phyloP scores from a whole-genome alignment of 2,329 filamentous ascomycete genomes.

The Aspergillus puulaauensis region DNA sequence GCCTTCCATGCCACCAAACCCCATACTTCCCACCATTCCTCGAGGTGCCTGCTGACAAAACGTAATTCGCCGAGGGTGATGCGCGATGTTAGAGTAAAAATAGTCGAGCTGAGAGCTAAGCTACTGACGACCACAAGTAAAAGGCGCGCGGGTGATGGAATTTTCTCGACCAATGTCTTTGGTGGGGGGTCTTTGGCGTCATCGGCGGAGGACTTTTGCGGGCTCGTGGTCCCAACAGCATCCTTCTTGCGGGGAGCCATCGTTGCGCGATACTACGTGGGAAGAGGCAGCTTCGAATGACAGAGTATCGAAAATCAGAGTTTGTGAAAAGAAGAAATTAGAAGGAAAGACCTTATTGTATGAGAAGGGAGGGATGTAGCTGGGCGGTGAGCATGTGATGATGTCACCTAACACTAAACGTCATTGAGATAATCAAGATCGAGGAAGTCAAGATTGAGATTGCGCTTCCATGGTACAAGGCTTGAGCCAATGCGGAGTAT shows the following conservation, averaged over 20 bases:
- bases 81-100: conserved; percentile 63
- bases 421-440: conserved; percentile 1
- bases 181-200: conserved; percentile 8
- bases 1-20: conserved; percentile 57
- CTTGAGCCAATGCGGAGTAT: neutral
- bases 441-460: neutral
- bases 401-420: conserved; percentile 29
- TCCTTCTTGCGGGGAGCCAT: conserved; percentile 27
- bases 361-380: neutral
- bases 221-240: conserved; percentile 11
- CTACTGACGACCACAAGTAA: conserved; percentile 50
- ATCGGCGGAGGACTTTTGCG: conserved; percentile 14
- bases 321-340: neutral
- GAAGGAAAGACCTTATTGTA: neutral
- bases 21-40: conserved; percentile 62
- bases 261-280: neutral
- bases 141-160: conserved; percentile 43
- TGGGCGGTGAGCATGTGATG: conserved; percentile 35
- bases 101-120: conserved; percentile 62
- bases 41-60: conserved; percentile 62
- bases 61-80: conserved; percentile 66
- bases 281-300: neutral
- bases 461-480: neutral
- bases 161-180: conserved; percentile 23
- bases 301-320: neutral